Base-by-base conservation (phyloP, 208 protist species). In the Trypanosoma congolense region DNA sequence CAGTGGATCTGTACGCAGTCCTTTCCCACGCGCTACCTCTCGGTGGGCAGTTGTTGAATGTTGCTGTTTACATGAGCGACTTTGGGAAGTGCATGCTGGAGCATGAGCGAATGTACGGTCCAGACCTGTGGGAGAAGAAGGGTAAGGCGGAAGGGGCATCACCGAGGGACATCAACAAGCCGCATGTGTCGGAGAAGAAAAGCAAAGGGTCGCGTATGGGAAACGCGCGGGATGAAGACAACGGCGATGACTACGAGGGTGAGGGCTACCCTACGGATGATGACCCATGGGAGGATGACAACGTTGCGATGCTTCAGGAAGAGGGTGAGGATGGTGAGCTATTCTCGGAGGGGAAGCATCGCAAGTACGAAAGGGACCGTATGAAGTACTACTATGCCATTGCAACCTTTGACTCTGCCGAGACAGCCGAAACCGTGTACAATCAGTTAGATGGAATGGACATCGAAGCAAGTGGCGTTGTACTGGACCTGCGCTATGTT, bases 351-450 rank as follows among this genome's bases (percentile, higher is more conserved):
- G 92, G 92, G 41, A 92, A 95, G 73, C 90, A 89, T 57, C 77
- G 92, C 40, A 66, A 78, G 61, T 98, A 98, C 77, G 93, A 98
- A 73, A 83, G 96, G 60, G 60, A 91, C 58, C 82, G 90, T 30
- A 84, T 97, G 77, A 87, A 82, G 66, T 98, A 98, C 74, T 99
- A 97, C 74, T 99, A 98, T 76, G 97, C 96, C n/a, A 80, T 98
- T 0, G 94, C 93, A 18, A 91, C 85, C 35, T 98, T 97, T 71
- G 96, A 98, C 79, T 87, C 70, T 1, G 47, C 80, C 3, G 83
- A 86, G 14, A 98, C 97, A 14, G 95, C 96, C 0, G 78, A 73
- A 1, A 69, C 70, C 8, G 84, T 98, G 33, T 98, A 98, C 83
- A 77, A 91, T 12, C 80, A 97, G 56, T 90, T 97, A 35, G 95